Base-by-base conservation (phyloP, 78 protist genomes). In the Dictyostelium firmibasis region DNA sequence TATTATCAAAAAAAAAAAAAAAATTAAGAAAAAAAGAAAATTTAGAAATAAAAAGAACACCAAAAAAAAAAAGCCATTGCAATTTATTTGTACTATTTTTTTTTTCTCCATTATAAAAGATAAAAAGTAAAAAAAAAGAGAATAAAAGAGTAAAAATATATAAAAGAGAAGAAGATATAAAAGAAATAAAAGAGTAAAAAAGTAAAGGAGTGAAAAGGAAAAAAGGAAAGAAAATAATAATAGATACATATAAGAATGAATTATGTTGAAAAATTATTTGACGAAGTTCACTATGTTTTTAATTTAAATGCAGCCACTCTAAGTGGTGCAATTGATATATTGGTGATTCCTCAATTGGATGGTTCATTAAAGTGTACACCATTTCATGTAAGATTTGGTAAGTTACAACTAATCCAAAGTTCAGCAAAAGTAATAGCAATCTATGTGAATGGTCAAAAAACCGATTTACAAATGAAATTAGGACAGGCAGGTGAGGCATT, bases 351-450 rank as follows among this genome's bases (percentile, higher is more conserved):
- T 10, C 98, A 97, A 36, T 82, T 64, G 9, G 98, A 97, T 86
- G 98, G 99, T 33, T 4, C 96, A 20, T 67, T 97, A 18, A 35
- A 33, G 14, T 91, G 92, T 75, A 85, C 99, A 13, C 98, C 99
- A 14, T 98, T 98, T 89, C 98, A 98, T 91, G 98, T 98, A 20
- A 94, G 99, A 6, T 98, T 98, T 23, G 99, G 99, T 44, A 94
- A 98, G 85, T 36, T 98, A n/a, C 95, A 95, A 53, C 3, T 98
- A 14, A 78, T 98, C 23, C 33, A 82, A 10, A 13, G 95, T 60
- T 79, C 95, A 13, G 99, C 97, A 77, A 96, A 97, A 27, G 43
- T 82, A 14, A 97, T 98, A 13, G 4, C 69, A 20, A 95, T 96
- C 77, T 29, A 38, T 33, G 97, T 98, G 23, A 98, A 98, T 35